phyloP scores from a whole-genome alignment of 345 rosid genomes.

The Acer saccharum region DNA sequence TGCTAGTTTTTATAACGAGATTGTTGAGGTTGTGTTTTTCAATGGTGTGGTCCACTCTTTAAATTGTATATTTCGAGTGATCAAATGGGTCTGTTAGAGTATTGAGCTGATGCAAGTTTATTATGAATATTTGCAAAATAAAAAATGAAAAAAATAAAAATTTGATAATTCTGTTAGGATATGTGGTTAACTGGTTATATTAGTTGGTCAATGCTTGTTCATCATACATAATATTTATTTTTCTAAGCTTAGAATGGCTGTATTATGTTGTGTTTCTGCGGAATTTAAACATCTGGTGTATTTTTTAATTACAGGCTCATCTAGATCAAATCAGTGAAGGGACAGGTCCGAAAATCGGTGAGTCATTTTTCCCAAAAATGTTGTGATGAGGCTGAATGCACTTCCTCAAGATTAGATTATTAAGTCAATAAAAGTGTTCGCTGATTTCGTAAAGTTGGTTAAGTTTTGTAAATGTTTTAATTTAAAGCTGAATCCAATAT shows the following conservation, averaged over 20 bases:
- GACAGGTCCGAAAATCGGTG: conserved; percentile 62
- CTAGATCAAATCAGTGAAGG: conserved; percentile 68
- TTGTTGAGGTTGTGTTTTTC: background rate
- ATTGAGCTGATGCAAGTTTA: background rate
- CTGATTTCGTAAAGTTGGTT: background rate
- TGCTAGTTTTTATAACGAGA: background rate
- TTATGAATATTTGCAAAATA: background rate
- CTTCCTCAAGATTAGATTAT: background rate
- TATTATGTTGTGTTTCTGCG: background rate
- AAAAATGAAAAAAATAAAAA: too few species aligned
- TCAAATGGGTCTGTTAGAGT: background rate
- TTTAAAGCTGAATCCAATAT: background rate
- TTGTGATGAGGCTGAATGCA: background rate
- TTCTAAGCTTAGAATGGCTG: background rate
- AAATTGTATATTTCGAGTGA: background rate
- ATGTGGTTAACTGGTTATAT: background rate
- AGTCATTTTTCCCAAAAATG: conserved; percentile 15
- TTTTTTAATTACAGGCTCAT: conserved; percentile 53
- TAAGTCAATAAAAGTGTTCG: background rate
- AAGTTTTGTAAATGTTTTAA: background rate
- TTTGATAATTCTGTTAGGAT: background rate
- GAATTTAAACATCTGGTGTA: background rate
- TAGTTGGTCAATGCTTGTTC: background rate
- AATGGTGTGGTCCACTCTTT: background rate
- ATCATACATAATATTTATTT: background rate